phyloP scores from a whole-genome alignment of 148 eudicot genomes.

The Chenopodium quinoa region DNA sequence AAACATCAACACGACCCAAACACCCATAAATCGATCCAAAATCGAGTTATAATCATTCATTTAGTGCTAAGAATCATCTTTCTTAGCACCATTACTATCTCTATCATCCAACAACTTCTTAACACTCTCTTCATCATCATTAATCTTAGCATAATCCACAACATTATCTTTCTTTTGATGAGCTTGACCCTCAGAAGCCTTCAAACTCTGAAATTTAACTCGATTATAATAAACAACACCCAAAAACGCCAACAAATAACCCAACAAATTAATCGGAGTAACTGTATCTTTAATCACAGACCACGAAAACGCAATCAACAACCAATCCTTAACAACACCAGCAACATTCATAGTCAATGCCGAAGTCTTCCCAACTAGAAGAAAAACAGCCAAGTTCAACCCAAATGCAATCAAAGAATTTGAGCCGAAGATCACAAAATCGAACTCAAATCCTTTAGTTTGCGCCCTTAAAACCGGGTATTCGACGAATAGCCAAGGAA shows the following conservation, averaged over 20 bases:
- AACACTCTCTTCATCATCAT: constrained; percentile 29
- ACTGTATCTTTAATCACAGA: constrained; percentile 67
- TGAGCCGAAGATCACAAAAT: constrained; percentile 48
- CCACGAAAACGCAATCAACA: constrained; percentile 63
- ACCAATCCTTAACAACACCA: constrained; percentile 72
- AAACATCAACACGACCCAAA: not conserved
- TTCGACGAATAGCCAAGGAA: constrained; percentile 64
- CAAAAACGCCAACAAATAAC: constrained; percentile 55
- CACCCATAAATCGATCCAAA: not conserved
- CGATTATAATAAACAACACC: constrained; percentile 62
- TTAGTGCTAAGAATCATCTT: constrained; percentile 13
- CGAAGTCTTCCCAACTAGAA: constrained; percentile 65
- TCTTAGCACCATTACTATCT: constrained; percentile 16
- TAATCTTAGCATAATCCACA: constrained; percentile 15
- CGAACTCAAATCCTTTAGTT: constrained; percentile 31
- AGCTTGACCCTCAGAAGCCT: constrained; percentile 58
- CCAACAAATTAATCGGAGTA: constrained; percentile 50
- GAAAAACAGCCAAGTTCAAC: constrained; percentile 61
- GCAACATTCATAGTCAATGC: constrained; percentile 77
- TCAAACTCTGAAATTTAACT: constrained; percentile 48
- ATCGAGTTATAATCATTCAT: not conserved
- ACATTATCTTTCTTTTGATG: constrained; percentile 43
- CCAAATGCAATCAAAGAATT: constrained; percentile 62
- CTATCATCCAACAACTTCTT: constrained; percentile 38
- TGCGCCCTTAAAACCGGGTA: constrained; percentile 36